Evolutionary conservation across 129 eudicot species (phyloP).

Genomic region (Tagetes erecta): DNA sequence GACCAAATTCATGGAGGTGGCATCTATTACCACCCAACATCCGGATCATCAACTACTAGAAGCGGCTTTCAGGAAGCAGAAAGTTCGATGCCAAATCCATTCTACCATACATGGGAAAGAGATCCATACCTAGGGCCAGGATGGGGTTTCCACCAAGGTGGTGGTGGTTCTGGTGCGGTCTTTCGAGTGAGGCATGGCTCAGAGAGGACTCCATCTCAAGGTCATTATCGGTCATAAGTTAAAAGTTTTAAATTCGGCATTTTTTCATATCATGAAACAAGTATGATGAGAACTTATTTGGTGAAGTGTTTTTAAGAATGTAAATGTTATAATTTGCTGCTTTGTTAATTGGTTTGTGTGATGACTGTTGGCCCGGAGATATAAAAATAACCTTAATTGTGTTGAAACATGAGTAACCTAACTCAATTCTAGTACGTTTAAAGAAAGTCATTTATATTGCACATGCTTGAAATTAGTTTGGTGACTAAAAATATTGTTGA

Average conservation of each 20-base stretch:
- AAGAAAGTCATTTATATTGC: no score
- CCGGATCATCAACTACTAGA: slow-evolving; percentile 49
- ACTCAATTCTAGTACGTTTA: no score
- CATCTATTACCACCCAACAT: slow-evolving; percentile 58
- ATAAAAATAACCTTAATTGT: slow-evolving; percentile 31
- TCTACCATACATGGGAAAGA: slow-evolving; percentile 74
- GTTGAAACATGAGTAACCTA: not conserved
- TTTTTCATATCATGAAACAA: not conserved
- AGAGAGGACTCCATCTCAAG: slow-evolving; percentile 75
- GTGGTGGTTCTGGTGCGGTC: slow-evolving; percentile 42
- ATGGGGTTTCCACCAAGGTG: slow-evolving; percentile 63
- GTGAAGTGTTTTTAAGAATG: slow-evolving; percentile 35
- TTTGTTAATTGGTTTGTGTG: slow-evolving; percentile 38
- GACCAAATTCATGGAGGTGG: slow-evolving; percentile 55
- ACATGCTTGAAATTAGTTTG: no score
- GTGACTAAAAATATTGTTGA: no score
- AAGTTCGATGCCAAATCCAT: slow-evolving; percentile 47
- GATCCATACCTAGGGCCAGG: slow-evolving; percentile 43
- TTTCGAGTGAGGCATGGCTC: slow-evolving; percentile 78
- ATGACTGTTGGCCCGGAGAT: slow-evolving; percentile 46
- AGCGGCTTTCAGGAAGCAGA: slow-evolving; percentile 61
- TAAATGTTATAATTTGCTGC: slow-evolving; percentile 8
- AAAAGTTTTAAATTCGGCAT: slow-evolving; percentile 26
- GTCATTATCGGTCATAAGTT: slow-evolving; percentile 50
- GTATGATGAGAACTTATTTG: slow-evolving; percentile 46